Evolutionary conservation across 148 eudicot species (phyloP).

Genomic region (Vaccinium darrowii): DNA sequence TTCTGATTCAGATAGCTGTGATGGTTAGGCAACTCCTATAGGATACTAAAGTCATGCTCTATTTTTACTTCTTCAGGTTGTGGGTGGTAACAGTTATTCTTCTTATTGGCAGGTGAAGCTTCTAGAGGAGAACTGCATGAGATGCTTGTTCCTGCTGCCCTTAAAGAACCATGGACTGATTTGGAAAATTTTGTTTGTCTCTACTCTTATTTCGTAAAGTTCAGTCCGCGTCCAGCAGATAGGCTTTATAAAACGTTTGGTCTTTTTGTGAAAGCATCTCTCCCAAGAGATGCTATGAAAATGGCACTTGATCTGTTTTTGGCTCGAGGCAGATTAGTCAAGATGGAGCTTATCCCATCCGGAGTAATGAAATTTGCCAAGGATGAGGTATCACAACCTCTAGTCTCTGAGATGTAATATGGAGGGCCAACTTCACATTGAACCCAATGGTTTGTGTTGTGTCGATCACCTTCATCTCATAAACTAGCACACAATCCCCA

Average conservation of each 20-base stretch:
- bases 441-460: not conserved
- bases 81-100: slow-evolving; percentile 17
- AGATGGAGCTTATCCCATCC: slow-evolving; percentile 60
- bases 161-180: slow-evolving; percentile 59
- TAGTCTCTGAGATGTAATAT: not conserved
- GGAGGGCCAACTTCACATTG: not conserved
- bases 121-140: slow-evolving; percentile 69
- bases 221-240: slow-evolving; percentile 71
- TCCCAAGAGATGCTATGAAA: slow-evolving; percentile 69
- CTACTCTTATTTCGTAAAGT: slow-evolving; percentile 59
- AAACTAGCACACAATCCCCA: not conserved
- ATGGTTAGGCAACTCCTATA: slow-evolving; percentile 42
- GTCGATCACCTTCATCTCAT: not conserved
- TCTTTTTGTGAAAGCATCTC: slow-evolving; percentile 62
- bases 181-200: slow-evolving; percentile 44
- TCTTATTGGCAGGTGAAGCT: slow-evolving; percentile 55
- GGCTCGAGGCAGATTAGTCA: slow-evolving; percentile 76
- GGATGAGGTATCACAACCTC: slow-evolving; percentile 52
- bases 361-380: slow-evolving; percentile 49
- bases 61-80: not conserved
- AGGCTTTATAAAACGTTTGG: slow-evolving; percentile 72
- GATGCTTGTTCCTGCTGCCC: slow-evolving; percentile 79
- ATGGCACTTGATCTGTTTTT: slow-evolving; percentile 71
- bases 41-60: not conserved
- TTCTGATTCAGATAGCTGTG: slow-evolving; percentile 62